These are phyloP conservation scores for Lomentospora prolificans DNA, from an alignment of 2,329 filamentous ascomycete species.

Conservation along the genomic window DNA sequence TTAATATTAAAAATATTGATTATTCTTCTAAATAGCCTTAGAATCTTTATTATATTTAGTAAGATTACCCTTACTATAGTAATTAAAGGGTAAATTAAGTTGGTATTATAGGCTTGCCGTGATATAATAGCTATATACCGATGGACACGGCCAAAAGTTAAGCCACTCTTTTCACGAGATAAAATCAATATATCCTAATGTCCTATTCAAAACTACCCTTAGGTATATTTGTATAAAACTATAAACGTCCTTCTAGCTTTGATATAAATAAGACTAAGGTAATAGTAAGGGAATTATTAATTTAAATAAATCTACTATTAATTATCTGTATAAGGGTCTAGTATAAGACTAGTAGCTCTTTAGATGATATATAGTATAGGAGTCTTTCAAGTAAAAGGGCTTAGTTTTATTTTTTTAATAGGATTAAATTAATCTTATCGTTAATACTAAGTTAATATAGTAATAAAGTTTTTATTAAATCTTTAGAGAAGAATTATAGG, in stretches of 20 bases:
- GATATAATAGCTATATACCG: too few species aligned
- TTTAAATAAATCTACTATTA: neutral
- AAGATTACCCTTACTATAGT: too few species aligned
- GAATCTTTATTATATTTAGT: too few species aligned
- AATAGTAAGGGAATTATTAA: neutral
- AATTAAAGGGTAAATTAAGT: too few species aligned
- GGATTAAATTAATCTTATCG: too few species aligned
- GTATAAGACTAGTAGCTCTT: neutral
- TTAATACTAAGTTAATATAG: too few species aligned
- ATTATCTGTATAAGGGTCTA: neutral
- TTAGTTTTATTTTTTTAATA: too few species aligned
- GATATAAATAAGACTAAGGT: neutral
- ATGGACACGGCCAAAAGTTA: too few species aligned
- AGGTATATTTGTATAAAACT: neutral
- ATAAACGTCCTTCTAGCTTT: neutral
- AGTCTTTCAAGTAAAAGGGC: too few species aligned
- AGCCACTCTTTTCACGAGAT: neutral
- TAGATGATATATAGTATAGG: too few species aligned
- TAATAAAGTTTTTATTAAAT: too few species aligned
- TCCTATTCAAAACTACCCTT: neutral
- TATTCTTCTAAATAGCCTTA: neutral
- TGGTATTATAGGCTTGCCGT: too few species aligned
- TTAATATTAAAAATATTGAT: neutral
- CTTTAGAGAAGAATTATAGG: neutral
- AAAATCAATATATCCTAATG: neutral